Percentiles rank a stretch among this genome's conserved stretches.
phyloP scores from a whole-genome alignment of 1,139 yeast genomes.

The Hansenula lynferdii region DNA sequence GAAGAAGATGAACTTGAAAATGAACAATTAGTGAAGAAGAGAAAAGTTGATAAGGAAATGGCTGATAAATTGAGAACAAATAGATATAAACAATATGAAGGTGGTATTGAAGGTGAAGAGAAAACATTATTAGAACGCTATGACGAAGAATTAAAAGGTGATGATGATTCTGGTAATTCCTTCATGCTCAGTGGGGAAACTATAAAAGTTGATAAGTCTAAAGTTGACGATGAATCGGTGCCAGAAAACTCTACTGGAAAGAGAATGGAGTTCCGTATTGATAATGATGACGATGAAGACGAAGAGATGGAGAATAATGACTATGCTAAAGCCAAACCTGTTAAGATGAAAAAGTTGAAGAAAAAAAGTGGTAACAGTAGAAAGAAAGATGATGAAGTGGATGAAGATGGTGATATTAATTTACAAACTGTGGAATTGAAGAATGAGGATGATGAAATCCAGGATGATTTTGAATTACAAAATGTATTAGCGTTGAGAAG shows the following conservation, averaged over 20 bases:
- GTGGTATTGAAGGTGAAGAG: conserved; percentile 9
- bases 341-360: conserved; percentile 46
- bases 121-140: conserved; percentile 17
- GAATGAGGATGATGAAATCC: conserved; percentile 32
- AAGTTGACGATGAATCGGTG: conserved; percentile 15
- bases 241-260: conserved; percentile 5
- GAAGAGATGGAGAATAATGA: conserved; percentile 20
- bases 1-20: conserved; percentile 47
- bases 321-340: conserved; percentile 27
- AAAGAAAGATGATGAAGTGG: conserved; percentile 3
- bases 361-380: conserved; percentile 14
- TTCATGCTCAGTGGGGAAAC: conserved; percentile 13
- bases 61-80: conserved; percentile 23
- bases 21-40: conserved; percentile 33
- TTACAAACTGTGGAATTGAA: conserved; percentile 28
- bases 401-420: conserved; percentile 20
- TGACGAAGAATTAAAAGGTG: conserved; percentile 17
- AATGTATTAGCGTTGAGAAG: conserved; percentile 37
- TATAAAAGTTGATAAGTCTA: conserved; percentile 5
- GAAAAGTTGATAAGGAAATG: conserved; percentile 26
- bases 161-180: conserved; percentile 20
- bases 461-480: conserved; percentile 47
- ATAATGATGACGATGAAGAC: conserved; percentile 17
- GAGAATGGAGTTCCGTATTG: conserved; percentile 10
- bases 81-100: conserved; percentile 12